Base-by-base conservation (phyloP, 108 stramenopile species). In the Nannochloropsis gaditana region DNA sequence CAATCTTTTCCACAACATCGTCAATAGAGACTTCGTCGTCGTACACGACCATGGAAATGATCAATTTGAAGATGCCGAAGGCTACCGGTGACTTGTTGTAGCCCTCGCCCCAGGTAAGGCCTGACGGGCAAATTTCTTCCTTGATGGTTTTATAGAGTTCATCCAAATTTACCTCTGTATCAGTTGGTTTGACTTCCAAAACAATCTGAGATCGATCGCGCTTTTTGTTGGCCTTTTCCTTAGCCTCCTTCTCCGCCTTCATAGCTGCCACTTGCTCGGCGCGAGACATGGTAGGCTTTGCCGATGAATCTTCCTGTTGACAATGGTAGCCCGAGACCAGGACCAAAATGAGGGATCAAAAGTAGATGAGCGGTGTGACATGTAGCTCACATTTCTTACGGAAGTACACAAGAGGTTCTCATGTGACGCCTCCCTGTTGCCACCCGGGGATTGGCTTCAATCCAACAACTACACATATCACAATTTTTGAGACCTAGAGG, bases 31-130 rank as follows among this genome's bases (percentile, higher is more conserved):
- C 86, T 83, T 87, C 47, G 85, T 88, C 89, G 17, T 92, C 92
- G 84, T 91, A 88, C 45, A 92, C 89, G 11, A 90, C 90, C 81
- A 90, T 91, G 43, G 89, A 84, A 19, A 92, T 85, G n/a, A 92
- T 90, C 31, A 92, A 59, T 90, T 92, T 92, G 79, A 92, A 92
- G 84, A 92, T 91, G 17, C 92, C 92, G 50, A 87, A 92, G 11
- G 91, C 92, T 2, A 92, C 92, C 21, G 91, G 91, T 44, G 87
- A 89, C 15, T 92, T 86, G 84, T 91, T 92, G 89, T 87, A 45
- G 42, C 87, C 91, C 87, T 92, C 88, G 11, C 91, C 91, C 92
- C 92, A 92, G 41, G 21, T 21, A 19, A 92, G 87, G 8, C 92
- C 92, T 2, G 87, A 91, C 45, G 88, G 83, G 88, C 90, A 80